Evolutionary conservation across 2,329 filamentous ascomycete genomes (phyloP).

Genomic region (Cladophialophora exuberans): DNA sequence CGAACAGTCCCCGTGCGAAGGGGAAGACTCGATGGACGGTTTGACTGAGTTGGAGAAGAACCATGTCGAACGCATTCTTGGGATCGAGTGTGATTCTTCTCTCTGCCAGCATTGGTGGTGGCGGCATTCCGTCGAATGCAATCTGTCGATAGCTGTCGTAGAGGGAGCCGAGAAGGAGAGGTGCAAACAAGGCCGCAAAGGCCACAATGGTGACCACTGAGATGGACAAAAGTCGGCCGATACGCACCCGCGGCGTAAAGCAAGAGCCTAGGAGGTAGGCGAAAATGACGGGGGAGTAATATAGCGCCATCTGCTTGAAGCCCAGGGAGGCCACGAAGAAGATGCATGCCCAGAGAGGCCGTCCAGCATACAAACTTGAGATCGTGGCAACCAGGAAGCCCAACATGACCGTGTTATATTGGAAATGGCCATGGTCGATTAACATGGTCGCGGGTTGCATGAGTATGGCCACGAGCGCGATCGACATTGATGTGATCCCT

Average conservation of each 20-base stretch:
- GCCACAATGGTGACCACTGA: slow-evolving; percentile 71
- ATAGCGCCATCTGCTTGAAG: slow-evolving; percentile 99
- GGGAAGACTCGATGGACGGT: slow-evolving; percentile 92
- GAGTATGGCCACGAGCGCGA: slow-evolving; percentile 85
- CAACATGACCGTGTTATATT: slow-evolving; percentile 99
- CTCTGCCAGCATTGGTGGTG: slow-evolving; percentile 66
- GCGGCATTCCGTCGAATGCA: slow-evolving; percentile 60
- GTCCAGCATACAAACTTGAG: slow-evolving; percentile 83
- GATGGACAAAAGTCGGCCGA: slow-evolving; percentile 72
- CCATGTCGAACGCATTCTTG: slow-evolving; percentile 71
- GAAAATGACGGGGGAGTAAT: slow-evolving; percentile 93
- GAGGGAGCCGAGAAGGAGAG: slow-evolving; percentile 72
- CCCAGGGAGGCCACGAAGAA: slow-evolving; percentile 94
- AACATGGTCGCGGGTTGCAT: slow-evolving; percentile 91
- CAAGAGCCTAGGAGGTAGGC: slow-evolving; percentile 88
- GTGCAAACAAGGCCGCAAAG: slow-evolving; percentile 75
- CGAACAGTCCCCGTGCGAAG: slow-evolving; percentile 92
- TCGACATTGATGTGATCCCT: slow-evolving; percentile 77
- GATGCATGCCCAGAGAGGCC: slow-evolving; percentile 83
- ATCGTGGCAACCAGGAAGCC: slow-evolving; percentile 84
- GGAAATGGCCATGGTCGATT: slow-evolving; percentile 94
- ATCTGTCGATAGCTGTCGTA: slow-evolving; percentile 70
- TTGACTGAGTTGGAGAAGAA: slow-evolving; percentile 78
- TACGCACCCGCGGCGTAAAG: slow-evolving; percentile 71
- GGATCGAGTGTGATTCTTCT: slow-evolving; percentile 61